Conservation (phyloP, 768 basidiomycete genomes). For the Boletus eberwhitei region DNA sequence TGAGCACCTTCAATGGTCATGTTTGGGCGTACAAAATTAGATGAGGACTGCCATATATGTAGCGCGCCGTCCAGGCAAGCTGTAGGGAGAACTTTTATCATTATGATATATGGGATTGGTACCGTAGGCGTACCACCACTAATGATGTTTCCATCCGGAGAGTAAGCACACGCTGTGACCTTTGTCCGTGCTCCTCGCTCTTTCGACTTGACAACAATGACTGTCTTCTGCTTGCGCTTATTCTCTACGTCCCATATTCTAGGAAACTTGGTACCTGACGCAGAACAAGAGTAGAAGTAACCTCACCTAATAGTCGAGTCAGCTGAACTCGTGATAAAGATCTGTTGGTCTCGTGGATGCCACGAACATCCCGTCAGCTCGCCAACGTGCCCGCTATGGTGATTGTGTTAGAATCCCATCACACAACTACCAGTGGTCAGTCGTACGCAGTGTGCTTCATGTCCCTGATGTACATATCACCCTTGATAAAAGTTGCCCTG, state of each 20-base stretch:
- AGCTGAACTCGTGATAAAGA: slow-evolving; percentile 90
- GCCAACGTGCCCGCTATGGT: slow-evolving; percentile 83
- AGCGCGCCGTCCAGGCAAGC: slow-evolving; percentile 90
- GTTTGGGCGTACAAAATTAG: slow-evolving; percentile 92
- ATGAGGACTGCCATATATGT: slow-evolving; percentile 89
- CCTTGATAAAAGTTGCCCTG: slow-evolving; percentile 83
- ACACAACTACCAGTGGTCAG: slow-evolving; percentile 6
- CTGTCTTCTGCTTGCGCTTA: slow-evolving; percentile 89
- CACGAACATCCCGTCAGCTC: slow-evolving; percentile 88
- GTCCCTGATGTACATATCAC: slow-evolving; percentile 97
- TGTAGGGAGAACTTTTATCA: slow-evolving; percentile 29
- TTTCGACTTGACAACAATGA: slow-evolving; percentile 96
- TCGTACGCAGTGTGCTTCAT: slow-evolving; percentile 97
- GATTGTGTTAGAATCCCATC: slow-evolving; percentile 4
- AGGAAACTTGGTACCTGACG: slow-evolving; percentile 4
- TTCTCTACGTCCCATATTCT: slow-evolving; percentile 96
- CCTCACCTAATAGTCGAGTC: slow-evolving; percentile 90
- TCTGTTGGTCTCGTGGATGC: slow-evolving; percentile 83
- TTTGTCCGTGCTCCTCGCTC: slow-evolving; percentile 93
- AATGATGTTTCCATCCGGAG: slow-evolving; percentile 84
- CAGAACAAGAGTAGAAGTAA: not conserved
- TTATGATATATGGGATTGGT: not conserved
- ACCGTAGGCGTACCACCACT: slow-evolving; percentile 66
- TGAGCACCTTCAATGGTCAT: slow-evolving; percentile 87
- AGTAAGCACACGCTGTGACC: slow-evolving; percentile 83